A percentile compares a stretch with the other conserved stretches of the same genome.
phyloP scores from a whole-genome alignment of 2,329 filamentous ascomycete genomes.

The Aspergillus ochraceoroseus region DNA sequence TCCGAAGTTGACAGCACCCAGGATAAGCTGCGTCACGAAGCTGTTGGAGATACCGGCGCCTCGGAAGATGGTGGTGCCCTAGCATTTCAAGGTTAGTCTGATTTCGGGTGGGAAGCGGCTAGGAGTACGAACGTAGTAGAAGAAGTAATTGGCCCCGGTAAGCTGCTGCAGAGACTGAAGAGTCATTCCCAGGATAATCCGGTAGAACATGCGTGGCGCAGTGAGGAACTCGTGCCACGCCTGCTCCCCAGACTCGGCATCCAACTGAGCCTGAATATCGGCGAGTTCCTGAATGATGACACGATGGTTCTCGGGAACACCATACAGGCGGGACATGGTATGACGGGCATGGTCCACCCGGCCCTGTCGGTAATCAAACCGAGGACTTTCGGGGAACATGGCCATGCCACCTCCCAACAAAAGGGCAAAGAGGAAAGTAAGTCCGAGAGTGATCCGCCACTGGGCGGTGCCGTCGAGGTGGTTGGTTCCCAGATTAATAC shows the following conservation, averaged over 20 bases:
- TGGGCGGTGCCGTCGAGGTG: constrained; percentile 40
- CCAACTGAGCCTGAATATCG: constrained; percentile 55
- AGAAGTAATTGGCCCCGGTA: constrained; percentile 46
- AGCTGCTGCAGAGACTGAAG: constrained; percentile 45
- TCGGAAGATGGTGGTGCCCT: constrained; percentile 50
- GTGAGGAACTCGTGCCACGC: constrained; percentile 44
- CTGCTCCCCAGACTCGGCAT: constrained; percentile 46
- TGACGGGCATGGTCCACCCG: constrained; percentile 48
- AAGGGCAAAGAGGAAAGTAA: constrained; percentile 55
- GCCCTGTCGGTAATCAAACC: constrained; percentile 55
- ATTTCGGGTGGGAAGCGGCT: not conserved
- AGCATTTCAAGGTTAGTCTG: constrained; percentile 25
- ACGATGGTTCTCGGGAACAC: constrained; percentile 51
- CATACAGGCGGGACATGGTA: constrained; percentile 54
- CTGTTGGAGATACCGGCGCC: constrained; percentile 61
- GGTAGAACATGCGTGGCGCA: constrained; percentile 45
- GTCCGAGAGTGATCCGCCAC: constrained; percentile 51
- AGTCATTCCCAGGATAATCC: constrained; percentile 40
- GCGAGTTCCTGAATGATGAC: constrained; percentile 51
- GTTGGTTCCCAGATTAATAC: constrained; percentile 46
- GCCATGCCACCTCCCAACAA: constrained; percentile 54
- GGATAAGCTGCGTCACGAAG: constrained; percentile 60
- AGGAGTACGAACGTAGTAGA: constrained; percentile 50
- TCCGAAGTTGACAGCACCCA: constrained; percentile 62
- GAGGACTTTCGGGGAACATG: constrained; percentile 54